Percentiles rank a stretch among this genome's conserved stretches.
phyloP scores from a whole-genome alignment of 1,284 basidiomycete genomes.

The Microbotryomycetes sp. region DNA sequence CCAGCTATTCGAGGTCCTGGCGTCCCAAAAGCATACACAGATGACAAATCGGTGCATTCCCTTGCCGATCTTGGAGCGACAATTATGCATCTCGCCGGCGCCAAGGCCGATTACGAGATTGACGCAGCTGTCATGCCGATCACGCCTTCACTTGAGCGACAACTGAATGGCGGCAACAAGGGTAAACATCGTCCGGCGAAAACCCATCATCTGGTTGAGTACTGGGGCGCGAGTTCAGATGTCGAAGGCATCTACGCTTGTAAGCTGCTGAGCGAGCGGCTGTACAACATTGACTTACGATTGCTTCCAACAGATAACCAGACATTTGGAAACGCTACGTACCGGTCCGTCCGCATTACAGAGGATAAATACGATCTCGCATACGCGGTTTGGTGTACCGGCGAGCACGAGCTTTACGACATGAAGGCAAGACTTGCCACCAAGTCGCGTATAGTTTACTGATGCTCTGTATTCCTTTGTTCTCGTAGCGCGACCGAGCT shows the following conservation, averaged over 20 bases:
- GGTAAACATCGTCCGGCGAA: not conserved
- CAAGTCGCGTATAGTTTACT: not conserved
- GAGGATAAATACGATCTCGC: slow-evolving; percentile 31
- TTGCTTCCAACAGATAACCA: slow-evolving; percentile 25
- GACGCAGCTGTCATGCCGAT: slow-evolving; percentile 35
- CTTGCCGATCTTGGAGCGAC: slow-evolving; percentile 38
- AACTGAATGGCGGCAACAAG: not conserved
- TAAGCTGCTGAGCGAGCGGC: not conserved
- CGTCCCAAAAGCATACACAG: slow-evolving; percentile 19
- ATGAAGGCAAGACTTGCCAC: slow-evolving; percentile 13
- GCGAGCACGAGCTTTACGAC: slow-evolving; percentile 40
- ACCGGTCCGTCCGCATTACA: slow-evolving; percentile 36
- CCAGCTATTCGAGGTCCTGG: slow-evolving; percentile 34
- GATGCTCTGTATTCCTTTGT: not conserved
- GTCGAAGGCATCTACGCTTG: slow-evolving; percentile 32
- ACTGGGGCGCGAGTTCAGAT: slow-evolving; percentile 35
- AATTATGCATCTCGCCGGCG: slow-evolving; percentile 38
- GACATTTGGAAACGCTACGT: slow-evolving; percentile 32
- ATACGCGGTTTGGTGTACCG: slow-evolving; percentile 40
- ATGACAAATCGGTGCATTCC: slow-evolving; percentile 28
- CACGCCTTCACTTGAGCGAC: slow-evolving; percentile 12
- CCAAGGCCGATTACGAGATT: slow-evolving; percentile 33
- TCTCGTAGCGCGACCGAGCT: slow-evolving; percentile 30
- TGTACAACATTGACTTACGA: not conserved
- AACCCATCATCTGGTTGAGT: slow-evolving; percentile 35